phyloP scores from a whole-genome alignment of 768 basidiomycete genomes.

The Hebeloma cylindrosporum region DNA sequence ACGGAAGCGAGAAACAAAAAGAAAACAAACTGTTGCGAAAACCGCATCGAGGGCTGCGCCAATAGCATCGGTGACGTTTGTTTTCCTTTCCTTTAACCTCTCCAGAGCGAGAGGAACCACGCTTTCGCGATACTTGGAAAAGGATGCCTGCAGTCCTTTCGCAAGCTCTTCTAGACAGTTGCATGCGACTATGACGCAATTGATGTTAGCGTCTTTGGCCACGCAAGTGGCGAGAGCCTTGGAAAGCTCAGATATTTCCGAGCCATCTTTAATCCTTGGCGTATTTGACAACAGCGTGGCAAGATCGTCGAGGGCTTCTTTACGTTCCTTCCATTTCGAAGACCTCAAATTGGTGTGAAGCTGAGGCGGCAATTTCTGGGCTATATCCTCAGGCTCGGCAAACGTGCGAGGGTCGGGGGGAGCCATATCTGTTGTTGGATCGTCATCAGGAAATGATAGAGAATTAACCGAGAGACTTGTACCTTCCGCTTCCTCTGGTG shows the following conservation, averaged over 20 bases:
- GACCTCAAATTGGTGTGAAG: conserved; percentile 78
- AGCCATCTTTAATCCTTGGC: conserved; percentile 76
- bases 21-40: conserved; percentile 69
- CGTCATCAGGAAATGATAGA: conserved; percentile 10
- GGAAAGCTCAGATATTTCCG: conserved; percentile 74
- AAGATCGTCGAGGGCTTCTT: conserved; percentile 86
- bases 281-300: conserved; percentile 65
- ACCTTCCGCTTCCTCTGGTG: conserved; percentile 49
- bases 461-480: conserved; percentile 8
- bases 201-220: conserved; percentile 89
- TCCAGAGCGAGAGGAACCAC: conserved; percentile 81
- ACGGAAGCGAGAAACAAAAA: conserved; percentile 6
- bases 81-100: conserved; percentile 91
- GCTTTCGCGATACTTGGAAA: conserved; percentile 70
- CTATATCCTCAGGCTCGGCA: conserved; percentile 79
- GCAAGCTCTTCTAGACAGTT: conserved; percentile 84
- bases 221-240: conserved; percentile 79
- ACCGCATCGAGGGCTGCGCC: conserved; percentile 87
- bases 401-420: conserved; percentile 76
- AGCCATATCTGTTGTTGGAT: conserved; percentile 41
- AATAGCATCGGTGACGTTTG: conserved; percentile 85
- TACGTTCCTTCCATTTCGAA: conserved; percentile 97
- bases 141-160: conserved; percentile 72
- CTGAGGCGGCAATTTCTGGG: conserved; percentile 70
- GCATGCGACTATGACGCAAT: conserved; percentile 89